Evolutionary conservation across 1,284 basidiomycete genomes (phyloP).

Genomic region (Trametes versicolor): DNA sequence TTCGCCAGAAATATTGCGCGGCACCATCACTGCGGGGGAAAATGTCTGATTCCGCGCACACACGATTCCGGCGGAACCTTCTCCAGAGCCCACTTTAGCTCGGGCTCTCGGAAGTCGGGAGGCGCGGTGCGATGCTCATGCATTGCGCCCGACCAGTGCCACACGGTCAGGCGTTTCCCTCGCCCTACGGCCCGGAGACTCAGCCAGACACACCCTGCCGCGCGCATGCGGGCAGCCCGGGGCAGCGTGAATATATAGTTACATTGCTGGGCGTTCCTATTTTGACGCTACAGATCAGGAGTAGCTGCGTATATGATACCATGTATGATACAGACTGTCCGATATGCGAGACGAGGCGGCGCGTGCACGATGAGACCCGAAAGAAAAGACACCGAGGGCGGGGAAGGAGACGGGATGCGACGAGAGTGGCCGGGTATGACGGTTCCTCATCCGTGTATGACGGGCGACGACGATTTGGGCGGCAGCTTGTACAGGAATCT

Average conservation of each 20-base stretch:
- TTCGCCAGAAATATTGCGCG: not conserved
- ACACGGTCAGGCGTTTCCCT: not conserved
- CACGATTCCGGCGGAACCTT: conserved; percentile 1
- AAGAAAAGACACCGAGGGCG: conserved; percentile 13
- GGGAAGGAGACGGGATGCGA: not conserved
- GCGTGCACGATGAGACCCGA: conserved; percentile 19
- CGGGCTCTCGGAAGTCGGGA: not conserved
- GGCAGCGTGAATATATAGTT: not conserved
- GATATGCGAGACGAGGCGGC: conserved; percentile 2
- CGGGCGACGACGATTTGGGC: conserved; percentile 30
- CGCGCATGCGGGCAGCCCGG: not conserved
- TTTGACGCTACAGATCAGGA: conserved; percentile 19
- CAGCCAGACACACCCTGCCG: not conserved
- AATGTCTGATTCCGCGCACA: not conserved
- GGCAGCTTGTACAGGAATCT: conserved; percentile 31
- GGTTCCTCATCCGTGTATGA: conserved; percentile 23
- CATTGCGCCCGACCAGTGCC: too few relatives aligned
- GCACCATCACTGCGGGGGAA: conserved; percentile 1
- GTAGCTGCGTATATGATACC: conserved; percentile 19
- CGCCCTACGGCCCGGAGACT: too few relatives aligned
- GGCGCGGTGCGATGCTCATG: not conserved
- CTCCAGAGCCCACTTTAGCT: not conserved
- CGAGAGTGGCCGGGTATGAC: conserved; percentile 23
- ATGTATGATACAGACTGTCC: conserved; percentile 22
- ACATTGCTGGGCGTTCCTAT: conserved; percentile 3